Conservation (phyloP, 2,329 filamentous ascomycete species). For the Blumeria hordei region DNA sequence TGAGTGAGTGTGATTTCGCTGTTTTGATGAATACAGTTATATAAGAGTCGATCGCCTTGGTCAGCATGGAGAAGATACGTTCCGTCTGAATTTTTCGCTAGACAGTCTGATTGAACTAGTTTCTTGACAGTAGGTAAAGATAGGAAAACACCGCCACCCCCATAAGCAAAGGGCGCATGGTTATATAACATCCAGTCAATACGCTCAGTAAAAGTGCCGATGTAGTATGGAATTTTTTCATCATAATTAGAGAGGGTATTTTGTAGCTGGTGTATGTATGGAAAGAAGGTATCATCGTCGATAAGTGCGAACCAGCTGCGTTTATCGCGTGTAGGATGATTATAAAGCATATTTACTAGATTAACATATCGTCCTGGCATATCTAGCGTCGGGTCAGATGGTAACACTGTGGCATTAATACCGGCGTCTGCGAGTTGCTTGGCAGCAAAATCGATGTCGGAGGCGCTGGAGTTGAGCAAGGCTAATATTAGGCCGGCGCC, state of each 20-base stretch:
- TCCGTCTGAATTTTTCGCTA: slow-evolving; percentile 8
- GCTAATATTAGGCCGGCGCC: slow-evolving; percentile 31
- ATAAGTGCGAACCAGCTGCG: slow-evolving; percentile 14
- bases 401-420: slow-evolving; percentile 31
- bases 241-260: slow-evolving; percentile 15
- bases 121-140: slow-evolving; percentile 9
- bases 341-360: slow-evolving; percentile 28
- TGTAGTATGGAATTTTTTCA: slow-evolving; percentile 11
- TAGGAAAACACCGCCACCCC: slow-evolving; percentile 14
- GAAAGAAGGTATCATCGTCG: slow-evolving; percentile 16
- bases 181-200: slow-evolving; percentile 12
- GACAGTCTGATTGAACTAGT: slow-evolving; percentile 8
- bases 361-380: slow-evolving; percentile 35
- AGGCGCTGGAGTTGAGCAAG: slow-evolving; percentile 25
- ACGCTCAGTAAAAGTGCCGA: slow-evolving; percentile 14
- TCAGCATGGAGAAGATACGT: slow-evolving; percentile 9
- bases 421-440: slow-evolving; percentile 22
- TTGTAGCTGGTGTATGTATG: slow-evolving; percentile 9
- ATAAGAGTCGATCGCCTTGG: slow-evolving; percentile 14
- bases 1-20: slow-evolving; percentile 11
- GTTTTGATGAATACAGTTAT: slow-evolving; percentile 12
- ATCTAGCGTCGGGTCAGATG: slow-evolving; percentile 26
- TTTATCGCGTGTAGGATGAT: slow-evolving; percentile 17
- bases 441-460: slow-evolving; percentile 24
- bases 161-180: slow-evolving; percentile 12